Percentiles rank a stretch among this genome's conserved stretches.
phyloP scores from a whole-genome alignment of 345 rosid genomes.

The Gossypium longicalyx region DNA sequence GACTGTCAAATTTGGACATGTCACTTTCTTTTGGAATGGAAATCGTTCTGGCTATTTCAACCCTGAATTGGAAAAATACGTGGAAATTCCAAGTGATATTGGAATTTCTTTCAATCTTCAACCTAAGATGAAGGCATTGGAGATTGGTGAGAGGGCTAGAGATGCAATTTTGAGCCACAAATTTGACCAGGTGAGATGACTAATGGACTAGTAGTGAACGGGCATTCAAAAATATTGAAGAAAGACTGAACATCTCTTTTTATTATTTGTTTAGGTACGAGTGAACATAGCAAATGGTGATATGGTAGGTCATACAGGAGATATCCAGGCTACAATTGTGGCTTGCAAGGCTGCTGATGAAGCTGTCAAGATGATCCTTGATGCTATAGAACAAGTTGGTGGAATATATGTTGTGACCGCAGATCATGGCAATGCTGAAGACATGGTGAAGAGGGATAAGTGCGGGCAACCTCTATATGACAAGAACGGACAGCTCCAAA shows the following conservation, averaged over 20 bases:
- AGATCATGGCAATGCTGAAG: constrained; percentile 97
- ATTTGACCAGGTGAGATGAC: constrained; percentile 67
- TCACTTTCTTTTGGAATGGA: constrained; percentile 98
- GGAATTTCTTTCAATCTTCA: constrained; percentile 87
- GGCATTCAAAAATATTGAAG: background rate
- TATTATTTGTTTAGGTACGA: constrained; percentile 50
- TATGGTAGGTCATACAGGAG: constrained; percentile 99
- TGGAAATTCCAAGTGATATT: constrained; percentile 88
- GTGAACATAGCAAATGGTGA: constrained; percentile 89
- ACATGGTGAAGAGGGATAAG: constrained; percentile 91
- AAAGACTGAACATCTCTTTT: background rate
- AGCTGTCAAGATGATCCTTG: constrained; percentile 91
- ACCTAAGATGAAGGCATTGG: constrained; percentile 94
- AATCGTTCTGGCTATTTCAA: constrained; percentile 89
- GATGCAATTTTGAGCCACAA: constrained; percentile 79
- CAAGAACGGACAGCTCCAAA: constrained; percentile 74
- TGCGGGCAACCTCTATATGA: constrained; percentile 63
- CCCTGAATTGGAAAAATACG: constrained; percentile 71
- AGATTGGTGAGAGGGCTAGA: constrained; percentile 82
- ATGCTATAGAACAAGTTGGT: constrained; percentile 74
- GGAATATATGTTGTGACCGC: constrained; percentile 91
- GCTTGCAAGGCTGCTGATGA: constrained; percentile 89
- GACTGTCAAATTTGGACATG: constrained; percentile 95
- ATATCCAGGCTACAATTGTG: constrained; percentile 71
- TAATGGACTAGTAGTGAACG: constrained; percentile 2